Conservation (phyloP, 148 eudicot genomes). For the Amaranthus hypochondriacus region DNA sequence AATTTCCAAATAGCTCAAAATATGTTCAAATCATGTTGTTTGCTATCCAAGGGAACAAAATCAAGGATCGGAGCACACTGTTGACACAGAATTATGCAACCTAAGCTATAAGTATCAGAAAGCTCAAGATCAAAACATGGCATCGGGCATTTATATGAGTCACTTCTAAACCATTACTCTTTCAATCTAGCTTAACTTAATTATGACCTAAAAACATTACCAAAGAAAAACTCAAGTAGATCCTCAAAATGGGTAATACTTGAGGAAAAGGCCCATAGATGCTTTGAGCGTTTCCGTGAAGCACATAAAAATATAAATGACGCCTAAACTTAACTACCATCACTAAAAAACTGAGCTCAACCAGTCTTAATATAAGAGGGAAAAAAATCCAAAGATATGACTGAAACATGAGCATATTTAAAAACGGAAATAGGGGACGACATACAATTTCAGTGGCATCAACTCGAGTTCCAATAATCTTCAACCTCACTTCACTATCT, state of each 20-base stretch:
- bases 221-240: neutral
- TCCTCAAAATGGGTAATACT: neutral
- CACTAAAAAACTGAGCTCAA: neutral
- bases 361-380: neutral
- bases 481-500: slow-evolving; percentile 88
- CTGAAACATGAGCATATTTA: neutral
- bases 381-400: neutral
- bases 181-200: neutral
- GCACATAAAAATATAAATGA: neutral
- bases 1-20: too few species aligned
- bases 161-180: neutral
- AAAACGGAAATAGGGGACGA: neutral
- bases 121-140: too few species aligned
- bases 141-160: too few species aligned
- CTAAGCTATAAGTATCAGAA: too few species aligned
- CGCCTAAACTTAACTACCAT: neutral
- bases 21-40: too few species aligned
- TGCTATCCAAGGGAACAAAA: too few species aligned
- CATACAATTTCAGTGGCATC: slow-evolving; percentile 98
- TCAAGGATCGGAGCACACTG: too few species aligned
- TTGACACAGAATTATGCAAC: too few species aligned
- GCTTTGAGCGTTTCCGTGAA: neutral
- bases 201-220: neutral
- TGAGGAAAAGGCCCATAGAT: neutral
- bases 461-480: slow-evolving; percentile 93